Percentiles rank a stretch among this genome's conserved stretches.
These are phyloP conservation scores for Diaporthe sp. DNA, from an alignment of 2,329 filamentous ascomycete species.

Conservation along the genomic window DNA sequence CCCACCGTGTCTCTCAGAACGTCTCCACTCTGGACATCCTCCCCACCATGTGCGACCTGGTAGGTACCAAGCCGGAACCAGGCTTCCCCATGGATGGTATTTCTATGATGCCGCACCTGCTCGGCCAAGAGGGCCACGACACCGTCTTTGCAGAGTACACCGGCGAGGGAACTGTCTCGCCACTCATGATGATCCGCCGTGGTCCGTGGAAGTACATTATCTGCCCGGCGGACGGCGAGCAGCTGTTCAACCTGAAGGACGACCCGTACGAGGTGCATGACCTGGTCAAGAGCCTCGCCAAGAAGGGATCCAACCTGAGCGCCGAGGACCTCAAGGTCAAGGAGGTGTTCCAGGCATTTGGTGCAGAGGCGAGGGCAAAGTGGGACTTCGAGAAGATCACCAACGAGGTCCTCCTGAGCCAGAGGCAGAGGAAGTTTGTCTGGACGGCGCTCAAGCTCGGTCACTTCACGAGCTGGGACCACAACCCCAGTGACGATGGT, in stretches of 20 bases:
- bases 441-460: slow-evolving; percentile 84
- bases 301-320: slow-evolving; percentile 48
- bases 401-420: slow-evolving; percentile 76
- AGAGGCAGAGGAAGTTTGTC: slow-evolving; percentile 81
- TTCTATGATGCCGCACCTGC: slow-evolving; percentile 82
- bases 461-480: slow-evolving; percentile 85
- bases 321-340: slow-evolving; percentile 58
- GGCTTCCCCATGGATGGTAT: slow-evolving; percentile 87
- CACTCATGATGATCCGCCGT: slow-evolving; percentile 93
- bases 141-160: slow-evolving; percentile 97
- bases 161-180: slow-evolving; percentile 88
- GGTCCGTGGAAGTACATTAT: slow-evolving; percentile 92
- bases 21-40: slow-evolving; percentile 93
- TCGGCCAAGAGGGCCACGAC: slow-evolving; percentile 75
- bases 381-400: slow-evolving; percentile 89
- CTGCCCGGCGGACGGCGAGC: slow-evolving; percentile 84
- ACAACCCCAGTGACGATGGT: slow-evolving; percentile 78
- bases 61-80: slow-evolving; percentile 75
- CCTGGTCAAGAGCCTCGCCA: slow-evolving; percentile 62
- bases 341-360: slow-evolving; percentile 71
- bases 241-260: slow-evolving; percentile 81
- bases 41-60: slow-evolving; percentile 87
- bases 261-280: slow-evolving; percentile 86
- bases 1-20: slow-evolving; percentile 82
- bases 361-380: slow-evolving; percentile 76